A percentile compares a stretch with the other conserved stretches of the same genome.
These are phyloP conservation scores for Talaromyces sp. DNA, from an alignment of 2,329 filamentous ascomycete genomes.

Conservation along the genomic window DNA sequence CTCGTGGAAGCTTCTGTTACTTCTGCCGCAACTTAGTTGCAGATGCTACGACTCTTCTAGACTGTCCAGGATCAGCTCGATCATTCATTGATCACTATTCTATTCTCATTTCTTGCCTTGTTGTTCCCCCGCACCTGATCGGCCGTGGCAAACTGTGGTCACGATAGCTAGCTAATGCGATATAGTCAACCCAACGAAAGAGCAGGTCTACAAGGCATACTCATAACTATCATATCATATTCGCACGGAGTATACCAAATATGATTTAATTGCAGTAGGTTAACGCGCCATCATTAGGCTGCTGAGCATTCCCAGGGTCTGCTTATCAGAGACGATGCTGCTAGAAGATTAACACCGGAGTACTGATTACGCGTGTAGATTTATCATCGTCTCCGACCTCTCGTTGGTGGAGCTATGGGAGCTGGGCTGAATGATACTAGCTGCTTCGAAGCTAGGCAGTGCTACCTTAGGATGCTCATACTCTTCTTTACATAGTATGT, in stretches of 20 bases:
- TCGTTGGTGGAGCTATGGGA: neutral
- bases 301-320: neutral
- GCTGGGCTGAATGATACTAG: constrained; percentile 1
- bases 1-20: constrained; percentile 14
- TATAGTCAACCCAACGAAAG: neutral
- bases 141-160: constrained; percentile 1
- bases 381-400: neutral
- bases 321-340: neutral
- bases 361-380: neutral
- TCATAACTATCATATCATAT: neutral
- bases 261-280: neutral
- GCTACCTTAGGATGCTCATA: neutral
- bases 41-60: neutral
- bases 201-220: neutral
- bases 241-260: neutral
- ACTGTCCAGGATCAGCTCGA: neutral
- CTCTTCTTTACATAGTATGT: neutral
- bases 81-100: neutral
- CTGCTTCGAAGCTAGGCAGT: constrained; percentile 4
- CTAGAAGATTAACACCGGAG: neutral
- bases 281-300: neutral
- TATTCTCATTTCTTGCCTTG: neutral
- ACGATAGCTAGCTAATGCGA: neutral
- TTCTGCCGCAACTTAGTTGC: neutral
- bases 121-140: neutral